A percentile compares a stretch with the other conserved stretches of the same genome.
Conservation (phyloP, 352 stramenopile species). For the Globisporangium irregulare region DNA sequence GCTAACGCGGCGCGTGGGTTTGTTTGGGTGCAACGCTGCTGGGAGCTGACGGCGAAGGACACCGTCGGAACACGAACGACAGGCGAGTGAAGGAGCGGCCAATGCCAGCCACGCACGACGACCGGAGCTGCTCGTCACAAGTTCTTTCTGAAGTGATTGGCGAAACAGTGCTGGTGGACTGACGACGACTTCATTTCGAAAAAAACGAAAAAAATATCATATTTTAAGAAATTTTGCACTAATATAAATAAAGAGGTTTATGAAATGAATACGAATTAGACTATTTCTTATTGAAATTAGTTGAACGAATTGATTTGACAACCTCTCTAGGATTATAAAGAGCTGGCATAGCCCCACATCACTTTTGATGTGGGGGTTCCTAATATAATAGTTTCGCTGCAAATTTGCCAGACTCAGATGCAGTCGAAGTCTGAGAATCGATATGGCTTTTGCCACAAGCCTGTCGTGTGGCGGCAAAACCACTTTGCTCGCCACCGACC, state of each 20-base stretch:
- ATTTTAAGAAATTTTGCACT: no score
- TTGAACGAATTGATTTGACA: no score
- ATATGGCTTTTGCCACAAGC: background rate
- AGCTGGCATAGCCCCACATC: no score
- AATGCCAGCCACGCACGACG: conserved; percentile 2
- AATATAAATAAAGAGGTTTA: no score
- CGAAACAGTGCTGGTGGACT: background rate
- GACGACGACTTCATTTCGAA: background rate
- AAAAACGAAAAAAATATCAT: background rate
- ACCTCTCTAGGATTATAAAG: no score
- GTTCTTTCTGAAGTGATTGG: background rate
- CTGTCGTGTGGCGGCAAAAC: background rate
- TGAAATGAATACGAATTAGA: no score
- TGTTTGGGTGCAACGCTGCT: background rate
- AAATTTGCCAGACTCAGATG: background rate
- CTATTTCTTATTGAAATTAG: no score
- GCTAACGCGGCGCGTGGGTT: no score
- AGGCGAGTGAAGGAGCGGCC: background rate
- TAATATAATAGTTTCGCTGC: no score
- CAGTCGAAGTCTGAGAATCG: background rate
- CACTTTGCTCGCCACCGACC: background rate
- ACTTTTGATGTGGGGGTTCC: no score
- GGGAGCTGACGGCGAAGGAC: background rate
- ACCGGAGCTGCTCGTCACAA: conserved; percentile 1
- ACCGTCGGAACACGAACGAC: background rate